A percentile compares a stretch with the other conserved stretches of the same genome.
Conservation (phyloP, 176 grass and related monocot species). For the Ensete ventricosum region DNA sequence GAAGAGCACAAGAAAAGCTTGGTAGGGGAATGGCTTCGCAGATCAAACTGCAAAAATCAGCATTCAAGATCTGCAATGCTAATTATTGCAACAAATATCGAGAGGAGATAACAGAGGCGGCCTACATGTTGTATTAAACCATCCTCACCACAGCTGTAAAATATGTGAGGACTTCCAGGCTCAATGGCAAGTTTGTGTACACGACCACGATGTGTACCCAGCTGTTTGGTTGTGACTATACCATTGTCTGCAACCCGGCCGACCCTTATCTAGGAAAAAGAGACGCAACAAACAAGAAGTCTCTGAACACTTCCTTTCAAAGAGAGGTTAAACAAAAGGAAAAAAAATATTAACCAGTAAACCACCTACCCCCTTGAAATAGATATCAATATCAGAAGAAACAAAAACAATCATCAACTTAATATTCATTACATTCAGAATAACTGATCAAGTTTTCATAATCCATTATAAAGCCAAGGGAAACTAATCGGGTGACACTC, state of each 20-base stretch:
- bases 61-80: conserved; percentile 5
- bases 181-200: conserved; percentile 63
- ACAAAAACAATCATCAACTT: too few relatives aligned
- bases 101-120: background rate
- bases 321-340: background rate
- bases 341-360: background rate
- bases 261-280: conserved; percentile 51
- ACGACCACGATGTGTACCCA: conserved; percentile 41
- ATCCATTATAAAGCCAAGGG: too few relatives aligned
- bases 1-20: conserved; percentile 75
- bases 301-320: background rate
- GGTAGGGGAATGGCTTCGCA: conserved; percentile 39
- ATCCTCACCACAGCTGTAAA: conserved; percentile 91
- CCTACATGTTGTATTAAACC: conserved; percentile 74
- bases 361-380: too few relatives aligned
- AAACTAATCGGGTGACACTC: too few relatives aligned
- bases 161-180: conserved; percentile 54
- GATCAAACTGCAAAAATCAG: conserved; percentile 60
- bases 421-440: too few relatives aligned
- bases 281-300: background rate
- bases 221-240: conserved; percentile 47
- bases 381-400: too few relatives aligned
- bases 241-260: conserved; percentile 46
- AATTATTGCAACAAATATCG: conserved; percentile 9
- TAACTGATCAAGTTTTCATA: too few relatives aligned